Base-by-base conservation (phyloP, 2,329 filamentous ascomycete species). In the Cladosporium phlei region DNA sequence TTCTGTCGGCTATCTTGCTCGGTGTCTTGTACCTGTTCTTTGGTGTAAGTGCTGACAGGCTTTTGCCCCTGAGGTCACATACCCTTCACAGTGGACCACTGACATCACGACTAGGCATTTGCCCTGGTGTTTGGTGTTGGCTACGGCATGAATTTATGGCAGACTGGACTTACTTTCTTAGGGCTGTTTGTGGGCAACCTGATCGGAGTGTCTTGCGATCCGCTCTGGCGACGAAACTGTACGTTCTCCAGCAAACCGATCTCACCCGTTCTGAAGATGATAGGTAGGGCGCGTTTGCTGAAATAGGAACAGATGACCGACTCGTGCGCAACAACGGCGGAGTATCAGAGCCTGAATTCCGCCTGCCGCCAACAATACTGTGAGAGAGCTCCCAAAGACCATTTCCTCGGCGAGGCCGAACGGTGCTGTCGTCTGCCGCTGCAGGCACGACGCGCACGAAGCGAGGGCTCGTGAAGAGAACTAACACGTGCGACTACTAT, bases 21-120 rank as follows among this genome's bases (percentile, higher is more conserved):
- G 90, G 89, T 4, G 85, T 95, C 34, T 70, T 95, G 2, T 95
- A 95, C 62, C 79, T 95, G 29, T 95, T 94, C 71, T 94, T 95
- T 63, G 88, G 88, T 16, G 58, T 57, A 47, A 40, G 50, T 52
- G 14, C 11, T 14, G 9, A 16, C 40, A 17, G 30, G 8, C 5
- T 2, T 2, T n/a, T 11, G 10, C 37, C 16, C 8, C n/a, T 17
- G 5, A 11, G n/a, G n/a, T n/a, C n/a, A n/a, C n/a, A n/a, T n/a
- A n/a, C n/a, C n/a, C n/a, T n/a, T n/a, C n/a, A n/a, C n/a, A n/a
- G n/a, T n/a, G n/a, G n/a, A 29, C n/a, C 17, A 20, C 40, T 51
- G 38, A 44, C n/a, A 30, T 16, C 9, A 20, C 27, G 16, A n/a
- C 12, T 46, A 62, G 59, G 88, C 89, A 0, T 95, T 95, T 59